These are phyloP conservation scores for Paecilomyces niveus DNA, from an alignment of 2,329 filamentous ascomycete species.

Conservation along the genomic window DNA sequence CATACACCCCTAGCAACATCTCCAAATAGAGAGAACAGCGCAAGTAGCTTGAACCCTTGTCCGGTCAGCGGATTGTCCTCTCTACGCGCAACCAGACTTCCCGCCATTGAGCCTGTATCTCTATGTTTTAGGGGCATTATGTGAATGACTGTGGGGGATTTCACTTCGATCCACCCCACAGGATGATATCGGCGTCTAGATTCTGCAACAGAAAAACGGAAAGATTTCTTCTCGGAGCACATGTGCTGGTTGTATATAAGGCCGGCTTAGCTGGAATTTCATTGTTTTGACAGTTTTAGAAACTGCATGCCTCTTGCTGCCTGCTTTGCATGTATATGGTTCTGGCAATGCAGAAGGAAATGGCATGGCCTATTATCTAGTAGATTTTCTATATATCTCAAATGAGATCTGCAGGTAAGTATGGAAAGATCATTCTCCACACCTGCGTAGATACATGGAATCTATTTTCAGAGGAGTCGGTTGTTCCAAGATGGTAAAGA, in stretches of 20 bases:
- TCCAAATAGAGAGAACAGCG: slow-evolving; percentile 45
- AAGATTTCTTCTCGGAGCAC: background rate
- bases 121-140: background rate
- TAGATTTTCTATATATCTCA: background rate
- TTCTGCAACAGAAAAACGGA: background rate
- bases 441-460: background rate
- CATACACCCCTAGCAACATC: slow-evolving; percentile 58
- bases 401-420: background rate
- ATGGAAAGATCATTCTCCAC: background rate
- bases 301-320: too few relatives aligned
- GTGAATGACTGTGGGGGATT: background rate
- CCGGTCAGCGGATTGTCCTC: background rate
- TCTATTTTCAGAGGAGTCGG: background rate
- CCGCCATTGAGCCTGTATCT: background rate
- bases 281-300: background rate
- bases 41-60: background rate
- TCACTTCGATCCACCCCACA: background rate
- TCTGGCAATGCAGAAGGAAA: background rate
- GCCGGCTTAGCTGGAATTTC: background rate
- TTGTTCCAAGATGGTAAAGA: background rate
- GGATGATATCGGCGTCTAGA: background rate
- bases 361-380: background rate
- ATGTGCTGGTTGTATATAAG: background rate
- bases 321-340: background rate
- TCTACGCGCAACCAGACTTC: background rate